Evolutionary conservation across 495 filamentous ascomycete genomes (phyloP).

Genomic region (Talaromyces adpressus): DNA sequence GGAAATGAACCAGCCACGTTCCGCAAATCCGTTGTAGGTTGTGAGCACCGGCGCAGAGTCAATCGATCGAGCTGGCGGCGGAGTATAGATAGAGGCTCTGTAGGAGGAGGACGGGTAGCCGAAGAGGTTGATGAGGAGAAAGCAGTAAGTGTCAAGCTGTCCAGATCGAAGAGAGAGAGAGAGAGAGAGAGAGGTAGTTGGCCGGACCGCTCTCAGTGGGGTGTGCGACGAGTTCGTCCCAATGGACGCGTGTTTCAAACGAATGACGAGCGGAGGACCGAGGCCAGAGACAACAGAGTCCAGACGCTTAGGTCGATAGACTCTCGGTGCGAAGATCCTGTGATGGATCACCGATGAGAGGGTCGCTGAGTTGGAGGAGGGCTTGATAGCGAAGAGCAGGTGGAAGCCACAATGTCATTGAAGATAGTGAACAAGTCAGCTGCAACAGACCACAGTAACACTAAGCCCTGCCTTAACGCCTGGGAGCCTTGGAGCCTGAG

Average conservation of each 20-base stretch:
- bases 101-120: not conserved
- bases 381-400: not conserved
- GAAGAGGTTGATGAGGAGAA: not conserved
- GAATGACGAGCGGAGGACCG: slow-evolving; percentile 1
- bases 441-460: not conserved
- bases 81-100: not conserved
- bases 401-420: not conserved
- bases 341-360: not conserved
- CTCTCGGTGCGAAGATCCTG: not conserved
- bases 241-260: slow-evolving; percentile 8
- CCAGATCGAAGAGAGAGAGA: not conserved
- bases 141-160: not conserved
- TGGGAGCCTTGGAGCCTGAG: not conserved
- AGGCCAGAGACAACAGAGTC: not conserved
- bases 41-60: not conserved
- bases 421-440: not conserved
- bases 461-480: not conserved
- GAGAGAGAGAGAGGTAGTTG: not conserved
- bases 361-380: not conserved
- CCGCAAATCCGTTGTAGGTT: not conserved
- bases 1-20: slow-evolving; percentile 9
- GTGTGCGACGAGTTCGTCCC: not conserved
- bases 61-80: not conserved
- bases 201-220: not conserved
- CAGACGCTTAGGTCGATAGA: not conserved